Evolutionary conservation across 2,329 filamentous ascomycete species (phyloP).

Genomic region (Didymella pomorum): DNA sequence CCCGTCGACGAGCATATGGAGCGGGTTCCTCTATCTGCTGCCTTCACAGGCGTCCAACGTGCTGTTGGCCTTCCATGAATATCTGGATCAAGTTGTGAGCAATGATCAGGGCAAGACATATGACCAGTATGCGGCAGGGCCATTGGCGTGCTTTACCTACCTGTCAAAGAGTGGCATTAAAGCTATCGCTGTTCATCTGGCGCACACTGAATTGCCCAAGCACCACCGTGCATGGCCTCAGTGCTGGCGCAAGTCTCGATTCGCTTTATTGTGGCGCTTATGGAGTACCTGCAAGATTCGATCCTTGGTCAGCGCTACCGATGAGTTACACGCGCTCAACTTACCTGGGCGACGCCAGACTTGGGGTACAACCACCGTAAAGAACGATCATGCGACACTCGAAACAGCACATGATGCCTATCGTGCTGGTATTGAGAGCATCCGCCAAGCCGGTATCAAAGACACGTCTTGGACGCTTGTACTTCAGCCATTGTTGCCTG

Average conservation of each 20-base stretch:
- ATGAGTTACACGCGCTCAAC: constrained; percentile 45
- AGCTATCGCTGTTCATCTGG: constrained; percentile 52
- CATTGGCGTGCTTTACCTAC: constrained; percentile 65
- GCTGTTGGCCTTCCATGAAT: constrained; percentile 21
- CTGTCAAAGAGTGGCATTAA: constrained; percentile 65
- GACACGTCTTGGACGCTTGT: constrained; percentile 46
- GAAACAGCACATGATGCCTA: constrained; percentile 40
- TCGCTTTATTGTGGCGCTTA: constrained; percentile 42
- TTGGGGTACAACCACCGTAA: constrained; percentile 49
- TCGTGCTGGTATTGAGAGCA: constrained; percentile 25
- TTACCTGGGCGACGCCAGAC: constrained; percentile 44
- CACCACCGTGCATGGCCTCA: constrained; percentile 40
- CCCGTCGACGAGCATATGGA: constrained; percentile 41
- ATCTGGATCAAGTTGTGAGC: constrained; percentile 15
- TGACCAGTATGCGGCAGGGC: constrained; percentile 55
- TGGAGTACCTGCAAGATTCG: constrained; percentile 49
- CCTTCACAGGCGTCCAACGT: constrained; percentile 22
- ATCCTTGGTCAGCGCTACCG: constrained; percentile 43
- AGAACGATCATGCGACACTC: constrained; percentile 46
- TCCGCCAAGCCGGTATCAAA: constrained; percentile 36
- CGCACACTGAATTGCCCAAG: constrained; percentile 49
- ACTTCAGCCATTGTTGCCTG: constrained; percentile 29
- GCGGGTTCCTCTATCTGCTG: constrained; percentile 39
- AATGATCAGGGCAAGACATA: constrained; percentile 23
- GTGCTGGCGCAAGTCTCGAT: constrained; percentile 44